Percentiles rank a stretch among this genome's conserved stretches.
phyloP scores from a whole-genome alignment of 768 basidiomycete genomes.

The Kwoniella sp. region DNA sequence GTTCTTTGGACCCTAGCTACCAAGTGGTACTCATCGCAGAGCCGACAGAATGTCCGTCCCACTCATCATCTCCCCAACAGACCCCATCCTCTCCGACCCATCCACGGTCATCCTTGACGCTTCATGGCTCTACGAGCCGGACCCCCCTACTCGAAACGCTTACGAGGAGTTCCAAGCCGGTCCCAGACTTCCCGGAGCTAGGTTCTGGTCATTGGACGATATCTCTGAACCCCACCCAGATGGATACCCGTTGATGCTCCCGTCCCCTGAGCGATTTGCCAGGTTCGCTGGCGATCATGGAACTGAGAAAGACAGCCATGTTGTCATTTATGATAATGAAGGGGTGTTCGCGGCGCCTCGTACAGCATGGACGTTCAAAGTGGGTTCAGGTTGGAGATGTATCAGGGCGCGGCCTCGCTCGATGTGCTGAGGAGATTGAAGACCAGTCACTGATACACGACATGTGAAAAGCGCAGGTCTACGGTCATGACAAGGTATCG shows the following conservation, averaged over 20 bases:
- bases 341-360: constrained; percentile 94
- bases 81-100: constrained; percentile 19
- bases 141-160: constrained; percentile 67
- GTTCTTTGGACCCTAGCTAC: no score
- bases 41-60: not conserved
- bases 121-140: constrained; percentile 88
- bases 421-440: not conserved
- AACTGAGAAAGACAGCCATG: constrained; percentile 73
- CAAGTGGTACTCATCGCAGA: no score
- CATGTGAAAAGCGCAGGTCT: constrained; percentile 63
- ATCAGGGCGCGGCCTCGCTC: not conserved
- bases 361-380: constrained; percentile 88
- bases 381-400: not conserved
- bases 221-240: constrained; percentile 68
- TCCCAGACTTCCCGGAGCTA: constrained; percentile 69
- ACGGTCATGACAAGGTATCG: constrained; percentile 82
- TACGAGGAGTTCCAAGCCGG: constrained; percentile 68
- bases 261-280: constrained; percentile 68
- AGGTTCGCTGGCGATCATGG: constrained; percentile 76
- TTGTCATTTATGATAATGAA: constrained; percentile 85
- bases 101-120: constrained; percentile 66
- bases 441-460: not conserved
- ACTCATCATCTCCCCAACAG: constrained; percentile 12
- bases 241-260: constrained; percentile 93
- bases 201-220: constrained; percentile 76